Evolutionary conservation across 495 filamentous ascomycete genomes (phyloP).

Genomic region (Trichoderma reesei): DNA sequence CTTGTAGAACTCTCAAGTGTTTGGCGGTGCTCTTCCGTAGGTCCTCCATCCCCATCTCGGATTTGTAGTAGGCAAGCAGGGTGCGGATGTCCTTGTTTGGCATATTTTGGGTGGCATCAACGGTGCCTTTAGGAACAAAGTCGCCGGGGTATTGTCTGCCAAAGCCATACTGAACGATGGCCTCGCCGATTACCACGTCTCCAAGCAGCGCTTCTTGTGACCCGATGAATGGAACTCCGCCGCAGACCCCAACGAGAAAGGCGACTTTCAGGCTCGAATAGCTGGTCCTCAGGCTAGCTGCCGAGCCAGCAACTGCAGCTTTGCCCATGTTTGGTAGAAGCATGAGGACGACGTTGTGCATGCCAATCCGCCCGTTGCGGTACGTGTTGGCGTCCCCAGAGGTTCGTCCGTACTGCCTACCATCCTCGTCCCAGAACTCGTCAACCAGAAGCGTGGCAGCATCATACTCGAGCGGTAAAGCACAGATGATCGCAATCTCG

Average conservation of each 20-base stretch:
- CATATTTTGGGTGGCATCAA: slow-evolving; percentile 22
- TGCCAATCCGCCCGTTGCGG: slow-evolving; percentile 26
- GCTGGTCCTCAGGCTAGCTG: slow-evolving; percentile 23
- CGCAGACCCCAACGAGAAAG: slow-evolving; percentile 29
- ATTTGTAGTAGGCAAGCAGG: slow-evolving; percentile 18
- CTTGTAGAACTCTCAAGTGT: slow-evolving; percentile 15
- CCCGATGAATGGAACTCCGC: slow-evolving; percentile 18
- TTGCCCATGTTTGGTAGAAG: slow-evolving; percentile 29
- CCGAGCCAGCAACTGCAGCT: slow-evolving; percentile 21
- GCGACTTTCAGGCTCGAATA: slow-evolving; percentile 18
- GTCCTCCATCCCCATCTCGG: slow-evolving; percentile 3
- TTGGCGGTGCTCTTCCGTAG: slow-evolving; percentile 15
- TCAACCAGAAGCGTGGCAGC: slow-evolving; percentile 25
- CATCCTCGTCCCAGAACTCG: slow-evolving; percentile 21
- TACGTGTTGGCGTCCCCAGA: slow-evolving; percentile 26
- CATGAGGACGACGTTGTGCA: slow-evolving; percentile 28
- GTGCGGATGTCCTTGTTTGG: slow-evolving; percentile 24
- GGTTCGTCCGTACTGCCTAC: slow-evolving; percentile 17
- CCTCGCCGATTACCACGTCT: slow-evolving; percentile 37
- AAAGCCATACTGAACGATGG: slow-evolving; percentile 30
- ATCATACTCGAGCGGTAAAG: slow-evolving; percentile 23
- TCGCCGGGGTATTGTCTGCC: slow-evolving; percentile 25
- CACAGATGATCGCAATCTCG: slow-evolving; percentile 22
- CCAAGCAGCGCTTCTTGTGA: slow-evolving; percentile 27
- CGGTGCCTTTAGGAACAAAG: slow-evolving; percentile 21